A percentile compares a stretch with the other conserved stretches of the same genome.
phyloP scores from a whole-genome alignment of 441 rosid species.

The Omphalea diandra region DNA sequence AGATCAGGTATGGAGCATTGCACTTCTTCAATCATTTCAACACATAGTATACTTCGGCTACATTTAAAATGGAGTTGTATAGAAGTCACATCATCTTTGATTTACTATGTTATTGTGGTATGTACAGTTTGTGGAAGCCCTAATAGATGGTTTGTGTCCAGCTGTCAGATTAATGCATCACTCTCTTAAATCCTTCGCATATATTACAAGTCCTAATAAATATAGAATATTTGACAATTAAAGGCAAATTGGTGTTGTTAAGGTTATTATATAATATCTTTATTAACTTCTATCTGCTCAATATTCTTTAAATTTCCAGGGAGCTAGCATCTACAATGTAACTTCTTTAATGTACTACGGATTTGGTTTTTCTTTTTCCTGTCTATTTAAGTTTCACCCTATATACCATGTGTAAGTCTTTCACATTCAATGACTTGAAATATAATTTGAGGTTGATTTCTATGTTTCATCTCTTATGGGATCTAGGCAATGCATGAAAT shows the following conservation, averaged over 20 bases:
- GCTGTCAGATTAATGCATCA: not conserved
- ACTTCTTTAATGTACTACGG: not conserved
- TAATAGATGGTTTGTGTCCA: not conserved
- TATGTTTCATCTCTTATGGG: not conserved
- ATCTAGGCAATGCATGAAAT: not conserved
- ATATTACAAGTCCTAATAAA: not conserved
- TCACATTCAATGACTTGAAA: not conserved
- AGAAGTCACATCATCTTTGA: not conserved
- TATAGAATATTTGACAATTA: not conserved
- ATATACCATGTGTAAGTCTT: not conserved
- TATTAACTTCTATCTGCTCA: not conserved
- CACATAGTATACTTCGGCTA: not conserved
- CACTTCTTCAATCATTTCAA: not conserved
- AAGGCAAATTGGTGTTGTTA: too few species aligned
- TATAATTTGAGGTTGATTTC: not conserved
- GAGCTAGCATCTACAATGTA: not conserved
- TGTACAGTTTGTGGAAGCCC: not conserved
- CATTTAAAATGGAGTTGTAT: not conserved
- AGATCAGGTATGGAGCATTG: constrained; percentile 27
- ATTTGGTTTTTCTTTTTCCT: not conserved
- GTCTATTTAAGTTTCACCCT: not conserved
- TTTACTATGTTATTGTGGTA: not conserved
- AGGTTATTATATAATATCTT: too few species aligned
- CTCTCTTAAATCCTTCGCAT: not conserved
- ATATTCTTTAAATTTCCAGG: not conserved